A percentile compares a stretch with the other conserved stretches of the same genome.
phyloP scores from a whole-genome alignment of 257 asterid species.

The Paraleonurus japonicus region DNA sequence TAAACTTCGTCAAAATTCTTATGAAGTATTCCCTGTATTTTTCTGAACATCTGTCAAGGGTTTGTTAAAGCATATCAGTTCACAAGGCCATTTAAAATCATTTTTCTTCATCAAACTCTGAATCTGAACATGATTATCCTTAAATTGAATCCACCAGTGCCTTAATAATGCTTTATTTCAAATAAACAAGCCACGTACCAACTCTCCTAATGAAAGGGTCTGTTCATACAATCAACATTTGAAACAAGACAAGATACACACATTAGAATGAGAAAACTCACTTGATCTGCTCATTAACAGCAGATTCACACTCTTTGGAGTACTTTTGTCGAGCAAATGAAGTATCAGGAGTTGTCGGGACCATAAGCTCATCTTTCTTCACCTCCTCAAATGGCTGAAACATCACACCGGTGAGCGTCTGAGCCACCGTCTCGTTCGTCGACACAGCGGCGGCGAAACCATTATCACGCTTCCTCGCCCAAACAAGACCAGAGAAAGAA shows the following conservation, averaged over 20 bases:
- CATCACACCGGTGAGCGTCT: constrained; percentile 58
- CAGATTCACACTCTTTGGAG: constrained; percentile 56
- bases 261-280: constrained; percentile 30
- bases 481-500: constrained; percentile 33
- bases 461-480: constrained; percentile 32
- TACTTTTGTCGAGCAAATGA: constrained; percentile 80
- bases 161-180: too few relatives aligned
- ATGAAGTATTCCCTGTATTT: neutral
- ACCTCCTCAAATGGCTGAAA: constrained; percentile 94
- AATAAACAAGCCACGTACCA: neutral
- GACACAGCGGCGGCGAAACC: constrained; percentile 37
- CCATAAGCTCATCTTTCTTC: constrained; percentile 50
- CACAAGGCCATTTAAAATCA: neutral
- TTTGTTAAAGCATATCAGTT: neutral
- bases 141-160: neutral
- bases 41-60: neutral
- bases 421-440: constrained; percentile 27
- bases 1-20: neutral
- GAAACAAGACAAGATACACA: neutral
- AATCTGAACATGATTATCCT: neutral
- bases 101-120: neutral
- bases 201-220: neutral
- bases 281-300: constrained; percentile 89
- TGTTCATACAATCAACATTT: neutral
- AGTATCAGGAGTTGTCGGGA: constrained; percentile 44